Conservation (phyloP, 192 early-diverging fungal genomes). For the Coemansia sp. region DNA sequence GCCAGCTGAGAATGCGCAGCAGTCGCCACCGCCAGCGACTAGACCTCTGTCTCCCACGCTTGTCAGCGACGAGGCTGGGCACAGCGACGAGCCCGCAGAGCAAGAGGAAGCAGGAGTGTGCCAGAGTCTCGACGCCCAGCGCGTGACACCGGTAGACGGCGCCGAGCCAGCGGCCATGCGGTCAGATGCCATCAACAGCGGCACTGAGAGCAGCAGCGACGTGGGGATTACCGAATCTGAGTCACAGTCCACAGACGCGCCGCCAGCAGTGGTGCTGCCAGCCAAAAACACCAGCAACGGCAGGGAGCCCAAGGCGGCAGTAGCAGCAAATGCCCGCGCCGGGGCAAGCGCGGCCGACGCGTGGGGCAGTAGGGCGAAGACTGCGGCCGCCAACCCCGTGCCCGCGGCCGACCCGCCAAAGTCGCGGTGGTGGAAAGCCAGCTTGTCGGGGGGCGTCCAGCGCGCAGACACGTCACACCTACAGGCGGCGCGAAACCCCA, state of each 20-base stretch:
- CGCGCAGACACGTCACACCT: background rate
- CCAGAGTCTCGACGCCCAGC: background rate
- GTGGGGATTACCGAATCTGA: too few relatives aligned
- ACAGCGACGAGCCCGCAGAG: background rate
- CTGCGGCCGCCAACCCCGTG: background rate
- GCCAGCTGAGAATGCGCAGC: background rate
- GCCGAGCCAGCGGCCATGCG: background rate
- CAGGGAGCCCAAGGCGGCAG: background rate
- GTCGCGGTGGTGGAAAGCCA: constrained; percentile 45
- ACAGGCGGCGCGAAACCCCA: background rate
- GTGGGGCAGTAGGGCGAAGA: constrained; percentile 17
- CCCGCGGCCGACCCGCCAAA: constrained; percentile 8
- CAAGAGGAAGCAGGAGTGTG: background rate
- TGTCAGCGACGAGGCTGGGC: background rate
- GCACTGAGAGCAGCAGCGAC: background rate
- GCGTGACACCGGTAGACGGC: background rate
- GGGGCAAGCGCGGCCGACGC: background rate
- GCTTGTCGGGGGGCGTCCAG: constrained; percentile 10
- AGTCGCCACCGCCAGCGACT: too few relatives aligned
- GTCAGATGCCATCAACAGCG: background rate
- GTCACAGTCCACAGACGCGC: too few relatives aligned
- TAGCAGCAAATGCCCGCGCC: background rate
- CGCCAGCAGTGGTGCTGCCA: background rate
- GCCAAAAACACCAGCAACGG: background rate
- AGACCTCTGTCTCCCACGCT: too few relatives aligned